Conservation (phyloP, 805 yeast species). For the Kodamaea kaohsiungensis region DNA sequence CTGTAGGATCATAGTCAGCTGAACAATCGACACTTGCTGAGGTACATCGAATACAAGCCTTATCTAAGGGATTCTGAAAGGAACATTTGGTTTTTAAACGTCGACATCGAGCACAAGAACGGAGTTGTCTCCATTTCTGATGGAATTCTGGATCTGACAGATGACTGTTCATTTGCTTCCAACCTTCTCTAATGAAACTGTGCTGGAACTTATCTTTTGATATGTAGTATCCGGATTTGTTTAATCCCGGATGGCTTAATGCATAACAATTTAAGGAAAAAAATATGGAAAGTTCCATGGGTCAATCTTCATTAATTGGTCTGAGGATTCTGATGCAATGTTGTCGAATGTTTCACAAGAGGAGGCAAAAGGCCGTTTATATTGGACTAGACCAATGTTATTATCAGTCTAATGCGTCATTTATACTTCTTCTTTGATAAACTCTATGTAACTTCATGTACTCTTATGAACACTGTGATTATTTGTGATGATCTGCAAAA, state of each 20-base stretch:
- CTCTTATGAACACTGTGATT: too few species aligned
- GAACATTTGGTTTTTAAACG: conserved; percentile 54
- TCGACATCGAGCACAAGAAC: conserved; percentile 60
- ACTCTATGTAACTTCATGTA: not conserved
- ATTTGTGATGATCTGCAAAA: not conserved
- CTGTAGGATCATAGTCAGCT: conserved; percentile 53
- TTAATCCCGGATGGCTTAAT: not conserved
- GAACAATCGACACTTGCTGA: conserved; percentile 48
- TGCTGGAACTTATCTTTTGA: not conserved
- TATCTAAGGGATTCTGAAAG: conserved; percentile 46
- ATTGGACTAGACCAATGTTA: too few species aligned
- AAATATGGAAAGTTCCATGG: not conserved
- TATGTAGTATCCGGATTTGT: not conserved
- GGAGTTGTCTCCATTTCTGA: conserved; percentile 44
- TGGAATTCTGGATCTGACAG: conserved; percentile 31
- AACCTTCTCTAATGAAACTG: not conserved
- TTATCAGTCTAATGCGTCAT: not conserved
- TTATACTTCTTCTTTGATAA: not conserved
- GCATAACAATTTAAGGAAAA: not conserved
- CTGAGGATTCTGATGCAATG: not conserved
- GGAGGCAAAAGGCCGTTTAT: not conserved
- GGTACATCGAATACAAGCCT: conserved; percentile 48
- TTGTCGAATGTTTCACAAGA: not conserved
- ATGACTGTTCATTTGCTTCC: not conserved
- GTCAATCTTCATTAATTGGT: not conserved